Evolutionary conservation across 805 yeast genomes (phyloP).

Genomic region (Saturnispora galanensis): DNA sequence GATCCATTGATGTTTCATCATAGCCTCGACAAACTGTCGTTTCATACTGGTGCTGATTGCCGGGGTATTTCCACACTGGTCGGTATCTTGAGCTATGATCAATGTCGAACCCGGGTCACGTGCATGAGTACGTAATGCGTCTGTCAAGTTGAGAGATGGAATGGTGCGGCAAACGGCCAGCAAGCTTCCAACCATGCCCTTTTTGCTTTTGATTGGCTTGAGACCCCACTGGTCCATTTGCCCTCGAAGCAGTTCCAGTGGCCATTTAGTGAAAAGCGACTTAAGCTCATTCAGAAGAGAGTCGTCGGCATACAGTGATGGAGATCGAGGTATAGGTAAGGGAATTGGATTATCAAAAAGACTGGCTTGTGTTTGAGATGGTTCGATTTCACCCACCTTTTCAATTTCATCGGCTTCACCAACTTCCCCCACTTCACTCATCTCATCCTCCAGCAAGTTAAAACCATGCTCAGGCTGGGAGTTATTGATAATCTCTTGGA

Average conservation of each 20-base stretch:
- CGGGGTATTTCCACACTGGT: constrained; percentile 1
- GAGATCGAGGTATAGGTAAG: no score
- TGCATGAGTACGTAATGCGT: constrained; percentile 1
- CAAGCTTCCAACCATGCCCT: constrained; percentile 9
- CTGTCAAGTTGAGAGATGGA: constrained; percentile 3
- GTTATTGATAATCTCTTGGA: not conserved
- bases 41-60: constrained; percentile 11
- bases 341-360: no score
- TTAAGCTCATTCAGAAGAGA: not conserved
- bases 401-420: not conserved
- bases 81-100: constrained; percentile 3
- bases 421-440: not conserved
- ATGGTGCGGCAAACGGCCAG: constrained; percentile 15
- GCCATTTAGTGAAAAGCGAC: constrained; percentile 10
- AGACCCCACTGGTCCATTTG: constrained; percentile 30
- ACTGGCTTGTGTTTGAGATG: no score
- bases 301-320: not conserved
- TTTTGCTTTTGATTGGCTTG: constrained; percentile 23
- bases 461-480: no score
- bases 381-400: not conserved
- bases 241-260: constrained; percentile 9
- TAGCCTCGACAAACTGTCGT: constrained; percentile 12
- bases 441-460: not conserved
- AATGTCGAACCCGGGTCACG: constrained; percentile 6
- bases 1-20: constrained; percentile 13